These are phyloP conservation scores for Taphrina flavorubra DNA, from an alignment of 1,139 yeast species.

Conservation along the genomic window DNA sequence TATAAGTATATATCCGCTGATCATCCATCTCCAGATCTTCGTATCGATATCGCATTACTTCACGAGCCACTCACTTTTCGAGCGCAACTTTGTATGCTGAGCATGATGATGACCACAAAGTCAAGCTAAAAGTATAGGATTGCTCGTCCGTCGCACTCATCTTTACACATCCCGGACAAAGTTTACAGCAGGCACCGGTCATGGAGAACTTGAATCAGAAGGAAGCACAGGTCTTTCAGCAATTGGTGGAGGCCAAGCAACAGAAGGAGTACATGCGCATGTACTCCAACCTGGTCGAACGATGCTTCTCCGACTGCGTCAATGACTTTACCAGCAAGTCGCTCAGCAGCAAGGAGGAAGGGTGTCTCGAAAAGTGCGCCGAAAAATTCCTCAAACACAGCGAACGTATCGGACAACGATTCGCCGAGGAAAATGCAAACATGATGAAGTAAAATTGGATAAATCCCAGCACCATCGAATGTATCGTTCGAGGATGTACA, in stretches of 20 bases:
- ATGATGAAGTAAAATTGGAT: slow-evolving; percentile 33
- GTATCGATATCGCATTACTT: slow-evolving; percentile 1
- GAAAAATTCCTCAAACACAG: slow-evolving; percentile 98
- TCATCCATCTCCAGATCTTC: not conserved
- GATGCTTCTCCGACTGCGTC: slow-evolving; percentile 97
- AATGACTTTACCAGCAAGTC: slow-evolving; percentile 94
- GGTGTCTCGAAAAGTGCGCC: slow-evolving; percentile 88
- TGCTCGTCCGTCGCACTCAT: not conserved
- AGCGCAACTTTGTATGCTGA: not conserved
- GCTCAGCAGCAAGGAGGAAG: slow-evolving; percentile 79
- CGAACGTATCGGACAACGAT: slow-evolving; percentile 97
- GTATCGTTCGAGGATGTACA: too few species aligned
- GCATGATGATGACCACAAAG: not conserved
- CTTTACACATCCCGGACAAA: too few species aligned
- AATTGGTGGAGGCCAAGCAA: slow-evolving; percentile 93
- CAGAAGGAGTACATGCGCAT: slow-evolving; percentile 77
- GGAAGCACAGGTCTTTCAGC: slow-evolving; percentile 96
- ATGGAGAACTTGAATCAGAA: slow-evolving; percentile 67
- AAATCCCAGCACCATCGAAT: too few species aligned
- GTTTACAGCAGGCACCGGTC: not conserved
- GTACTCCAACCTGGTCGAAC: slow-evolving; percentile 91
- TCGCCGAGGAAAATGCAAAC: slow-evolving; percentile 80
- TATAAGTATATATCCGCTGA: not conserved
- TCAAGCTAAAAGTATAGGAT: not conserved
- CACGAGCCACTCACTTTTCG: not conserved